Evolutionary conservation across 1,284 basidiomycete species (phyloP).

Genomic region (Gomphus bonarii): DNA sequence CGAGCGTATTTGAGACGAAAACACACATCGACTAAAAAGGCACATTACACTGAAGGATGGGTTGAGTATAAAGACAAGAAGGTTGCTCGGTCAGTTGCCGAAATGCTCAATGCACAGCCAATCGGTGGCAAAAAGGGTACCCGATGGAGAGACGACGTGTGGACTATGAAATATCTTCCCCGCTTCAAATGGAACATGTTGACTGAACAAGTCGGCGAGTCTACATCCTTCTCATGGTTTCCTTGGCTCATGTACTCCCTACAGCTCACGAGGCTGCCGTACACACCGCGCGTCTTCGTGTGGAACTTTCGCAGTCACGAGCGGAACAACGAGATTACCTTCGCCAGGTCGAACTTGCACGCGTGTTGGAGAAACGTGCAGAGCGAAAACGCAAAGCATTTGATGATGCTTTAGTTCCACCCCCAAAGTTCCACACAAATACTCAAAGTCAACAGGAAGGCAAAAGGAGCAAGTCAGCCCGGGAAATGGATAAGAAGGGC

Average conservation of each 20-base stretch:
- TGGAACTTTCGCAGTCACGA: conserved; percentile 83
- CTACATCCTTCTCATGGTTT: not conserved
- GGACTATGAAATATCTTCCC: conserved; percentile 99
- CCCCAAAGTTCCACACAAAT: conserved; percentile 4
- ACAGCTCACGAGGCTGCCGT: conserved; percentile 89
- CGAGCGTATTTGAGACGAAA: conserved; percentile 67
- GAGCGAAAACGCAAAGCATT: conserved; percentile 43
- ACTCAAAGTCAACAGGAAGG: not conserved
- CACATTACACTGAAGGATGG: conserved; percentile 94
- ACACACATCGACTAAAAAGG: conserved; percentile 72
- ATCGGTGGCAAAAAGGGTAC: conserved; percentile 92
- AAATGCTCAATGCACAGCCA: conserved; percentile 92
- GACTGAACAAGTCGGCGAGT: conserved; percentile 94
- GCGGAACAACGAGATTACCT: conserved; percentile 91
- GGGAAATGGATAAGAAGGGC: conserved; percentile 13
- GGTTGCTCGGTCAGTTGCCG: conserved; percentile 83
- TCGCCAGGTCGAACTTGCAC: conserved; percentile 88
- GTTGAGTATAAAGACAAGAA: conserved; percentile 95
- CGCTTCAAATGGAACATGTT: conserved; percentile 99
- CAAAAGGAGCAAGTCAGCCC: not conserved
- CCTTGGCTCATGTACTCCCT: not conserved
- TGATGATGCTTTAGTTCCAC: conserved; percentile 8
- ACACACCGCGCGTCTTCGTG: conserved; percentile 79
- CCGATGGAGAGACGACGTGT: conserved; percentile 92
- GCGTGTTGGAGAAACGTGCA: conserved; percentile 80